Base-by-base conservation (phyloP, 805 yeast genomes). In the Lipomyces kockii region DNA sequence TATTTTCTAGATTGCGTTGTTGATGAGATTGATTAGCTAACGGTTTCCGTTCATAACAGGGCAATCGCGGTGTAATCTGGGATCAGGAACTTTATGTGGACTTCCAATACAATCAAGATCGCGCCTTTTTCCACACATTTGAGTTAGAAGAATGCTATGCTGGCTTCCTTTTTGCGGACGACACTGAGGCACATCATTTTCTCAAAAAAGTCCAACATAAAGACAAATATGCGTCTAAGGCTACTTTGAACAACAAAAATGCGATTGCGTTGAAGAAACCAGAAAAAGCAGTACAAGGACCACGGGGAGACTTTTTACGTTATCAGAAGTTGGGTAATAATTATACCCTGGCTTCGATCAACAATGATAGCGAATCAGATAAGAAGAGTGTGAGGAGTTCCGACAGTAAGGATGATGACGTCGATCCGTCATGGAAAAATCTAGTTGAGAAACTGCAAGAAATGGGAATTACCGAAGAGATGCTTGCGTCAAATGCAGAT, bases 1-100 rank as follows among this genome's bases (percentile, higher is more conserved):
- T 37, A 37, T 37, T 37, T 37, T 29, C 53, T 49, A 35, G 43
- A 55, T 22, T 9, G 29, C 11, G 5, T 14, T 39, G 35, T 22
- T 59, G 14, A 20, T 25, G 55, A 52, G 34, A 52, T 52, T 52
- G 55, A 29, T 52, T 25, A 12, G 55, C 55, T 52, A 29, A 52
- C 29, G 9, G 34, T 52, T 14, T 25, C 12, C 9, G 12, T 43
- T 34, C 22, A 6, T 12, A 37, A 2, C 75, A 82, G 51, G 97
- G 96, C 6, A 85, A 87, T 69, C 82, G 89, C 54, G 98, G 98
- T 46, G 97, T 95, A 0, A 72, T 95, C 0, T 95, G 99, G 99
- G 99, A 95, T 78, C 99, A 95, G 78, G 99, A 95, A 78, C 79
- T 95, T 60, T 94, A 91, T 74, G 88, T 91, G 12, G 89, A 91